These are phyloP conservation scores for Emergomyces orientalis DNA, from an alignment of 2,329 filamentous ascomycete genomes.

Conservation along the genomic window DNA sequence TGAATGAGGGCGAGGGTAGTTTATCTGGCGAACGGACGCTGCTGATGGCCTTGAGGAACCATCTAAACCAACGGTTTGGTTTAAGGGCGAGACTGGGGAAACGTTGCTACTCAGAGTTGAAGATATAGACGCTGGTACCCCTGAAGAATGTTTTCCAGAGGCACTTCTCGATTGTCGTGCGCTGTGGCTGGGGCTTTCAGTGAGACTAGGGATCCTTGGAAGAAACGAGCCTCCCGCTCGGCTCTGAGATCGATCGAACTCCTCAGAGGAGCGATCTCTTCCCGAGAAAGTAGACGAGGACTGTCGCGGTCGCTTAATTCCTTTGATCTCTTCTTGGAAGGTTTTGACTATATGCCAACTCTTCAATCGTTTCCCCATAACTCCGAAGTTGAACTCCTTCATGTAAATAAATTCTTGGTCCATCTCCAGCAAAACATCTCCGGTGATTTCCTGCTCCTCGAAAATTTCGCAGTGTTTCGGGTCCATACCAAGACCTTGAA, in stretches of 20 bases:
- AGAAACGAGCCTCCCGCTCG: conserved; percentile 33
- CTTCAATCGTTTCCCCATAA: conserved; percentile 78
- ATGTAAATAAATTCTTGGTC: conserved; percentile 91
- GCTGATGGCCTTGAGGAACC: conserved; percentile 56
- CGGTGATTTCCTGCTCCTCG: conserved; percentile 87
- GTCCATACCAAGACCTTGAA: conserved; percentile 78
- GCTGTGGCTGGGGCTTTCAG: conserved; percentile 15
- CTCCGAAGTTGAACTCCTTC: conserved; percentile 88
- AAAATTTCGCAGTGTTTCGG: conserved; percentile 89
- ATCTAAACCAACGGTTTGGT: conserved; percentile 34
- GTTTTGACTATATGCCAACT: conserved; percentile 96
- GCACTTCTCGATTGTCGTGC: conserved; percentile 11
- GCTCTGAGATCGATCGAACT: conserved; percentile 36
- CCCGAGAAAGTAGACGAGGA: conserved; percentile 35
- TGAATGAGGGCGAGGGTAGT: conserved; percentile 79
- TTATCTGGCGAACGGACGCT: conserved; percentile 69
- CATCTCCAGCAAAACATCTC: conserved; percentile 88
- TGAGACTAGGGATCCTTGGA: conserved; percentile 36
- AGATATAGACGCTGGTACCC: conserved; percentile 23
- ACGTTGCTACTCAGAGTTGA: conserved; percentile 27
- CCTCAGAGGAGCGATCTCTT: conserved; percentile 33
- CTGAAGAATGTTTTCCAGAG: conserved; percentile 10
- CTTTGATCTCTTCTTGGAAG: conserved; percentile 76
- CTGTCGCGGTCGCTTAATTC: conserved; percentile 40
- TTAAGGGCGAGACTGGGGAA: conserved; percentile 38